These are phyloP conservation scores for Triglochin maritima DNA, from an alignment of 106 monocot genomes.

Conservation along the genomic window DNA sequence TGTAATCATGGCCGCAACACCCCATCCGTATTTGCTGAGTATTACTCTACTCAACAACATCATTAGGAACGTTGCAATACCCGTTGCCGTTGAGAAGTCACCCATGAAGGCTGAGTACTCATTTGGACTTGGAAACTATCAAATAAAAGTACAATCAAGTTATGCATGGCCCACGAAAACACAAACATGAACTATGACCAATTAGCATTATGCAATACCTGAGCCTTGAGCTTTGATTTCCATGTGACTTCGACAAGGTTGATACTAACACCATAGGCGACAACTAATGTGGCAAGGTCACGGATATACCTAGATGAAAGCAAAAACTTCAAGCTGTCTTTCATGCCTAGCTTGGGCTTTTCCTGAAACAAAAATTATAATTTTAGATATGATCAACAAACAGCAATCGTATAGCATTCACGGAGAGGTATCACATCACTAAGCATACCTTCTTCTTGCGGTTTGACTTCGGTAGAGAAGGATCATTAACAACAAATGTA, in stretches of 20 bases:
- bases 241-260: slow-evolving; percentile 99
- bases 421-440: no score
- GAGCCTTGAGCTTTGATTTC: slow-evolving; percentile 98
- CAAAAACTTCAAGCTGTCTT: slow-evolving; percentile 87
- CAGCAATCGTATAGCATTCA: no score
- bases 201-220: slow-evolving; percentile 32
- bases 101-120: slow-evolving; percentile 99
- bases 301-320: slow-evolving; percentile 84
- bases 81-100: slow-evolving; percentile 91
- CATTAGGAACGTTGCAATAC: slow-evolving; percentile 90
- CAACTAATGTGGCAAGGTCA: slow-evolving; percentile 93
- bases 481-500: slow-evolving; percentile 76
- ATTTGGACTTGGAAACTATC: slow-evolving; percentile 91
- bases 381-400: neutral
- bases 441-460: slow-evolving; percentile 70
- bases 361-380: slow-evolving; percentile 40
- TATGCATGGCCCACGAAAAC: no score
- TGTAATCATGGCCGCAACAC: slow-evolving; percentile 93
- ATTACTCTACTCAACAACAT: slow-evolving; percentile 93
- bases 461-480: slow-evolving; percentile 53
- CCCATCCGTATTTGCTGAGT: slow-evolving; percentile 91
- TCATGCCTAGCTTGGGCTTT: slow-evolving; percentile 83
- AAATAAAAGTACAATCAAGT: neutral
- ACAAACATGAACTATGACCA: no score
- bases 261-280: slow-evolving; percentile 96